Base-by-base conservation (phyloP, 2,329 filamentous ascomycete species). In the Apiospora saccharicola region DNA sequence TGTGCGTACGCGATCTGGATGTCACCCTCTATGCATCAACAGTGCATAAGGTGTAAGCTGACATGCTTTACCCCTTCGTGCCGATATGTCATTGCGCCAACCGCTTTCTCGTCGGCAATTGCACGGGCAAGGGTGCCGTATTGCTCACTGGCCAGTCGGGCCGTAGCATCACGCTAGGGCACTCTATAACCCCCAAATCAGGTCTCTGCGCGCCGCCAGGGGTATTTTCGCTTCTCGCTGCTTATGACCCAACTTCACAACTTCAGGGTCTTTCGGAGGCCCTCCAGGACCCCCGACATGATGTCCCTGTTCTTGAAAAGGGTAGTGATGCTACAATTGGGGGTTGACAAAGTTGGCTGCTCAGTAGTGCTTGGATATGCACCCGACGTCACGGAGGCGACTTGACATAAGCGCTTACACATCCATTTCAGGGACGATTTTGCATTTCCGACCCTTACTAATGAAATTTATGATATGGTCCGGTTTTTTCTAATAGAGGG, bases 351-450 rank as follows among this genome's bases (percentile, higher is more conserved):
- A 22, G 0, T 41, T 3, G 26, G 30, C 22, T 3, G 24, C 30
- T n/a, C 30, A 22, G 37, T 41, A 10, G 37, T 41, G 16, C 30
- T 64, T 41, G 30, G 4, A 16, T 14, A 7, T 6, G 14, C 53
- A 7, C 2, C 30, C 4, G 16, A 10, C 30, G 16, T 12, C 51
- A 57, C 5, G 19, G 14, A 34, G 26, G 34, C 30, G 57, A 30
- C 57, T 22, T 41, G 16, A n/a, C 7, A 30, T 64, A 64, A 64
- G 57, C 34, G 57, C 57, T 64, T 34, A 64, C 57, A 64, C 57
- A 37, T 22, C 4, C 57, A 14, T n/a, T n/a, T 30, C 16, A 37
- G n/a, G 13, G 13, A 24, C 8, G 8, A 3, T 7, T 37, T n/a
- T 24, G n/a, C 10, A 22, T 37, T 64, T 13, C 10, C 34, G 3